A percentile compares a stretch with the other conserved stretches of the same genome.
Evolutionary conservation across 768 basidiomycete genomes (phyloP).

Genomic region (Rhodocollybia butyracea): DNA sequence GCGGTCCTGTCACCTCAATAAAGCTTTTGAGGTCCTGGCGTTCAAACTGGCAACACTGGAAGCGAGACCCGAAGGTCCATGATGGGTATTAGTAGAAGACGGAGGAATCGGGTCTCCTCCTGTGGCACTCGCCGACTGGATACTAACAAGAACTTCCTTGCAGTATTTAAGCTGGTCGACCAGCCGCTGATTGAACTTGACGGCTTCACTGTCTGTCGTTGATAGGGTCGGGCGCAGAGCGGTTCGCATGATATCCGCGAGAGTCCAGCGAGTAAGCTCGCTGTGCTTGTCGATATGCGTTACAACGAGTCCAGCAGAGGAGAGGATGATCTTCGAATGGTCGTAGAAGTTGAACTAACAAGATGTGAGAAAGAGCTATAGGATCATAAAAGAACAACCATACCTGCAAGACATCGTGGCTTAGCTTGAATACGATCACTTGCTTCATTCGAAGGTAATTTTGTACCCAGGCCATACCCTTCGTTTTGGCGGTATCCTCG

Average conservation of each 20-base stretch:
- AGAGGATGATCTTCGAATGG: conserved; percentile 92
- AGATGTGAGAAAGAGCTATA: conserved; percentile 10
- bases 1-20: neutral
- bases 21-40: neutral
- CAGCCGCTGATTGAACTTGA: conserved; percentile 60
- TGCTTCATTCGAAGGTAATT: conserved; percentile 96
- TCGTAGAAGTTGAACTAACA: conserved; percentile 97
- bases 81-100: neutral
- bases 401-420: conserved; percentile 94
- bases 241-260: conserved; percentile 66
- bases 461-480: conserved; percentile 94
- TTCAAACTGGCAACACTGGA: neutral
- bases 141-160: conserved; percentile 77
- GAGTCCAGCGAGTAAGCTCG: conserved; percentile 66
- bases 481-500: conserved; percentile 59
- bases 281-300: conserved; percentile 93
- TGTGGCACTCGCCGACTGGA: conserved; percentile 49
- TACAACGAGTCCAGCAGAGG: conserved; percentile 71
- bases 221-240: conserved; percentile 33
- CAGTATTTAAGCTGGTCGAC: conserved; percentile 84
- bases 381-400: conserved; percentile 14
- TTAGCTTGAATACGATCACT: conserved; percentile 94
- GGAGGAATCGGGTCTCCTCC: neutral
- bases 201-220: conserved; percentile 42
- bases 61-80: neutral